Conservation (phyloP, 2,329 filamentous ascomycete genomes). For the Colletotrichum horii region DNA sequence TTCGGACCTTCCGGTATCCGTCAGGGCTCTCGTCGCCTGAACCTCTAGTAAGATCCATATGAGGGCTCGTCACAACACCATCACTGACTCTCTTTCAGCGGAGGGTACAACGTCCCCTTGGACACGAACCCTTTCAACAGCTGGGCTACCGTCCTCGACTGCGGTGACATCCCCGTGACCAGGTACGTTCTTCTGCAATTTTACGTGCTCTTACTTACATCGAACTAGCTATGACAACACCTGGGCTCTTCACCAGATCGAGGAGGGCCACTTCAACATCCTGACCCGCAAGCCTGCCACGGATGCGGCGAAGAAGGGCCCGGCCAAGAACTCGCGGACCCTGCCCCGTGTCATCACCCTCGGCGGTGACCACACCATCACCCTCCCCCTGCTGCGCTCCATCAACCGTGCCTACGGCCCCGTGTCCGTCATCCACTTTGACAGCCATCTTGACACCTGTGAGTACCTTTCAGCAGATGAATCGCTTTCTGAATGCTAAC, state of each 20-base stretch:
- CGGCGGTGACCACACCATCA: conserved; percentile 68
- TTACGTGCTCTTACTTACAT: neutral
- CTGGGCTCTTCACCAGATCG: conserved; percentile 83
- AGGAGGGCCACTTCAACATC: conserved; percentile 81
- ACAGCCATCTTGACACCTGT: conserved; percentile 72
- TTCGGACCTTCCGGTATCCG: conserved; percentile 86
- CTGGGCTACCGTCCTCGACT: conserved; percentile 82
- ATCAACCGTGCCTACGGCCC: conserved; percentile 67
- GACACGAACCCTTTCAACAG: conserved; percentile 81
- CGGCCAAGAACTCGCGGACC: conserved; percentile 75
- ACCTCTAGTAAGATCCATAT: conserved; percentile 74
- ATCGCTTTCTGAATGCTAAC: conserved; percentile 22
- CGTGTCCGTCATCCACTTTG: conserved; percentile 67
- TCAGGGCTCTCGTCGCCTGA: conserved; percentile 84
- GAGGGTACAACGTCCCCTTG: conserved; percentile 85
- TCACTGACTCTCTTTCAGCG: conserved; percentile 57
- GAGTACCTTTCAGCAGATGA: conserved; percentile 31
- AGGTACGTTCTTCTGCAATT: conserved; percentile 60
- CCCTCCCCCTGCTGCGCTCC: conserved; percentile 62
- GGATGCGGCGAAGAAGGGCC: conserved; percentile 68
- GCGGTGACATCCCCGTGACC: conserved; percentile 84
- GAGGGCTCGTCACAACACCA: conserved; percentile 28
- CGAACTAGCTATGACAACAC: conserved; percentile 75
- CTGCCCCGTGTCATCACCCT: conserved; percentile 83
- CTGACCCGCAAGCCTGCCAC: conserved; percentile 75